phyloP scores from a whole-genome alignment of 345 rosid genomes.

The Kandelia obovata region DNA sequence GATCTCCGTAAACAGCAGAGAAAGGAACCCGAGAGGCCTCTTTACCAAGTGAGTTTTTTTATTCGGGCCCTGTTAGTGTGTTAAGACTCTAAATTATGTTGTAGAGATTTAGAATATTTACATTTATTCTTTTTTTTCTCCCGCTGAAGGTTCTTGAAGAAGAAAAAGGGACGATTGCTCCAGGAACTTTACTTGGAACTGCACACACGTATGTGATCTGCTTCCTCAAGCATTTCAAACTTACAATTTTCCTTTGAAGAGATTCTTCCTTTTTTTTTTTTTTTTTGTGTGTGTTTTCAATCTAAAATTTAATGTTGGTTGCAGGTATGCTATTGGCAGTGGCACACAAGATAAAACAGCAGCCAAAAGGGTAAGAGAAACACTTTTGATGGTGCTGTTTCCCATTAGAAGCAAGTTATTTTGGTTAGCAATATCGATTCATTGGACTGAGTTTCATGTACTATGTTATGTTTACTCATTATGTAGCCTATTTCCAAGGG shows the following conservation, averaged over 20 bases:
- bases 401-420: neutral
- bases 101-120: no score
- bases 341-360: slow-evolving; percentile 77
- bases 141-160: slow-evolving; percentile 73
- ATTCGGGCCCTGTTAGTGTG: slow-evolving; percentile 8
- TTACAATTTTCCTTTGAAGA: neutral
- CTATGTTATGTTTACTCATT: no score
- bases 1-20: slow-evolving; percentile 99
- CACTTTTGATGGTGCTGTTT: neutral
- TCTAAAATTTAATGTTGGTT: slow-evolving; percentile 3
- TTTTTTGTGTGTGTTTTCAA: neutral
- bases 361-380: slow-evolving; percentile 80
- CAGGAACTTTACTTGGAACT: slow-evolving; percentile 92
- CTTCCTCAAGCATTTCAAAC: neutral
- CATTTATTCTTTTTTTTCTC: neutral
- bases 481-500: no score
- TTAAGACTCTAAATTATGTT: no score
- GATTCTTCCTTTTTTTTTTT: neutral
- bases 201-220: slow-evolving; percentile 59
- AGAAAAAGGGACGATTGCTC: slow-evolving; percentile 73
- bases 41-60: slow-evolving; percentile 63
- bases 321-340: slow-evolving; percentile 64
- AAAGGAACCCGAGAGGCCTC: slow-evolving; percentile 93
- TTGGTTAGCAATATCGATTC: neutral
- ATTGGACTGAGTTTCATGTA: no score